A percentile compares a stretch with the other conserved stretches of the same genome.
These are phyloP conservation scores for Fusarium anguioides DNA, from an alignment of 2,329 filamentous ascomycete genomes.

Conservation along the genomic window DNA sequence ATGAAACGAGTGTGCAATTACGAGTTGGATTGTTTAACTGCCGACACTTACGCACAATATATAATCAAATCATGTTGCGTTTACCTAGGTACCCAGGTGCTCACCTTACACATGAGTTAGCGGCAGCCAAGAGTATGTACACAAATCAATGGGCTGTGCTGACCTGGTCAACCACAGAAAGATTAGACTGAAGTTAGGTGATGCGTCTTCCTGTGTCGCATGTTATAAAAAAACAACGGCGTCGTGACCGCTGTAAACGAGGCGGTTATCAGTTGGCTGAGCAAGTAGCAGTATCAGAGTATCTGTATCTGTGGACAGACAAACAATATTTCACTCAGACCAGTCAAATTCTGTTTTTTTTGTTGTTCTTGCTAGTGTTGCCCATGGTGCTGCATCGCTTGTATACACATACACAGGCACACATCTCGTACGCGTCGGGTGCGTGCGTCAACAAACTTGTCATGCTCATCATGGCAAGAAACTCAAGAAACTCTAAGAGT, in stretches of 20 bases:
- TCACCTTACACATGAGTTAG: background rate
- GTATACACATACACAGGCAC: background rate
- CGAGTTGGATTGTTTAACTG: background rate
- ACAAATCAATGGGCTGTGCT: background rate
- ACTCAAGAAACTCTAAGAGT: slow-evolving; percentile 17
- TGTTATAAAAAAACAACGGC: background rate
- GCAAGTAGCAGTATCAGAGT: background rate
- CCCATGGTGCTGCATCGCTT: slow-evolving; percentile 13
- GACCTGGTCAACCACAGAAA: background rate
- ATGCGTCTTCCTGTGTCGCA: background rate
- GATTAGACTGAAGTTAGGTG: background rate
- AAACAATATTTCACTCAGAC: background rate
- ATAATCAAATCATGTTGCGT: background rate
- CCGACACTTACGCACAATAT: background rate
- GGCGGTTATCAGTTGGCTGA: background rate
- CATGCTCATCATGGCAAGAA: background rate
- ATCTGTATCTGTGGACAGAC: background rate
- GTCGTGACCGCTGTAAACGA: background rate
- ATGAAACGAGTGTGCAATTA: background rate
- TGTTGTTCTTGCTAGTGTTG: slow-evolving; percentile 6
- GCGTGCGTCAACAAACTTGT: slow-evolving; percentile 8
- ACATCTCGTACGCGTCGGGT: too few species aligned
- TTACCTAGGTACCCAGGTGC: background rate
- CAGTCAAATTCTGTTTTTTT: background rate
- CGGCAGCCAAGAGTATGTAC: background rate